Percentiles rank a stretch among this genome's conserved stretches.
phyloP scores from a whole-genome alignment of 139 green algal species.

The Axilococcus clingmanii region DNA sequence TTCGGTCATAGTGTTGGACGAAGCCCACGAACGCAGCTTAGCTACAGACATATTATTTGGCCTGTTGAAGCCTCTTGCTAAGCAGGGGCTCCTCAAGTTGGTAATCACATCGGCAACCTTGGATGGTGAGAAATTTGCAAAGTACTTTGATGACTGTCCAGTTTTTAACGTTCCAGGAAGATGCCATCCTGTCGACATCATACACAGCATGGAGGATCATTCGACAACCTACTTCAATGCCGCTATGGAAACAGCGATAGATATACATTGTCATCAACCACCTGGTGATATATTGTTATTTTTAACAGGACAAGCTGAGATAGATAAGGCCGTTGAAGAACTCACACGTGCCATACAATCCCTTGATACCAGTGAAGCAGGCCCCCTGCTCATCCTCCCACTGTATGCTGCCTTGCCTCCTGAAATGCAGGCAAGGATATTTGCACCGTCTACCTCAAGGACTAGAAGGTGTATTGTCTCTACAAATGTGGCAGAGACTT shows the following conservation, averaged over 20 bases:
- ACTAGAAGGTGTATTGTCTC: conserved; percentile 79
- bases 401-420: conserved; percentile 85
- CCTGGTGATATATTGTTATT: conserved; percentile 90
- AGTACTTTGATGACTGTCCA: conserved; percentile 76
- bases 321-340: conserved; percentile 60
- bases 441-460: conserved; percentile 51
- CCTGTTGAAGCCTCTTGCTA: conserved; percentile 71
- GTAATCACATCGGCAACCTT: conserved; percentile 88
- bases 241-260: conserved; percentile 58
- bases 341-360: conserved; percentile 47
- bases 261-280: conserved; percentile 60
- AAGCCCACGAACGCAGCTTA: conserved; percentile 91
- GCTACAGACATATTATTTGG: conserved; percentile 98
- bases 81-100: conserved; percentile 47
- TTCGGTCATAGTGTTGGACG: conserved; percentile 79
- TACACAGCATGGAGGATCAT: conserved; percentile 68
- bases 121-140: conserved; percentile 77
- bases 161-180: conserved; percentile 64
- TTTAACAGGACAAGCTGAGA: conserved; percentile 88
- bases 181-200: conserved; percentile 74
- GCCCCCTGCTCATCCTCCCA: conserved; percentile 71
- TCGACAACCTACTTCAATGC: conserved; percentile 65
- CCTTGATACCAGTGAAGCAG: conserved; percentile 40
- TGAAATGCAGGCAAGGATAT: conserved; percentile 77
- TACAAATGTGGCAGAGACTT: conserved; percentile 97